Evolutionary conservation across 495 filamentous ascomycete species (phyloP).

Genomic region (Podospora appendiculata): DNA sequence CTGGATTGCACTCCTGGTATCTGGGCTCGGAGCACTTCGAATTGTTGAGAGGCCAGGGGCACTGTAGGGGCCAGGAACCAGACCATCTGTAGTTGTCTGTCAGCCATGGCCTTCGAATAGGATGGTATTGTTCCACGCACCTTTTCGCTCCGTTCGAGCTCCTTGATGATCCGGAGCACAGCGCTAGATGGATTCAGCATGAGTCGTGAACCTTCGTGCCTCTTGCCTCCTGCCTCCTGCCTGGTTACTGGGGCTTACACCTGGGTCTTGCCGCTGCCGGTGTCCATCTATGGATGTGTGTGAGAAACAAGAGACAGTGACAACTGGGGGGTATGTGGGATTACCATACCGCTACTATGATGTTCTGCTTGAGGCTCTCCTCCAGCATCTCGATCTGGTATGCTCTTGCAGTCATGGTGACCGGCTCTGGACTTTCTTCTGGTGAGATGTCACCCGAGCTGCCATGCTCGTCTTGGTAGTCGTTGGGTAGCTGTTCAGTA

Average conservation of each 20-base stretch:
- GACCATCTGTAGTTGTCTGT: slow-evolving; percentile 46
- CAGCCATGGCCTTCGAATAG: not conserved
- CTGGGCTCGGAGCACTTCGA: slow-evolving; percentile 50
- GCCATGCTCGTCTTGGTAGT: no score
- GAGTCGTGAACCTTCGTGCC: not conserved
- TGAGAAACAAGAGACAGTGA: not conserved
- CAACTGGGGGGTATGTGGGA: not conserved
- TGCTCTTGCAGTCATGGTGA: slow-evolving; percentile 45
- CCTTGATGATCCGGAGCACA: slow-evolving; percentile 63
- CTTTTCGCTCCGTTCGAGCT: slow-evolving; percentile 61
- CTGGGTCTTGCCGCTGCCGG: slow-evolving; percentile 86
- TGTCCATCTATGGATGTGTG: slow-evolving; percentile 66
- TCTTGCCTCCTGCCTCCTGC: not conserved
- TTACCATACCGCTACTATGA: slow-evolving; percentile 68
- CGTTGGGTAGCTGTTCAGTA: no score
- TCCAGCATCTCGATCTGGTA: slow-evolving; percentile 93
- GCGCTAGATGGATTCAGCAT: slow-evolving; percentile 44
- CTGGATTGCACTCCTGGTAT: slow-evolving; percentile 56
- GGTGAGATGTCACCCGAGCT: no score
- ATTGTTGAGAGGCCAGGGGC: slow-evolving; percentile 66
- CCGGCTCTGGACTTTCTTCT: slow-evolving; percentile 1
- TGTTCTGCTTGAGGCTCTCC: slow-evolving; percentile 67
- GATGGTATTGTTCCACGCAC: slow-evolving; percentile 30
- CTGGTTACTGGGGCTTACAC: no score
- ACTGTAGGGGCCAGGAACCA: slow-evolving; percentile 87